A percentile compares a stretch with the other conserved stretches of the same genome.
These are phyloP conservation scores for Fusarium xylarioides DNA, from an alignment of 2,329 filamentous ascomycete genomes.

Conservation along the genomic window DNA sequence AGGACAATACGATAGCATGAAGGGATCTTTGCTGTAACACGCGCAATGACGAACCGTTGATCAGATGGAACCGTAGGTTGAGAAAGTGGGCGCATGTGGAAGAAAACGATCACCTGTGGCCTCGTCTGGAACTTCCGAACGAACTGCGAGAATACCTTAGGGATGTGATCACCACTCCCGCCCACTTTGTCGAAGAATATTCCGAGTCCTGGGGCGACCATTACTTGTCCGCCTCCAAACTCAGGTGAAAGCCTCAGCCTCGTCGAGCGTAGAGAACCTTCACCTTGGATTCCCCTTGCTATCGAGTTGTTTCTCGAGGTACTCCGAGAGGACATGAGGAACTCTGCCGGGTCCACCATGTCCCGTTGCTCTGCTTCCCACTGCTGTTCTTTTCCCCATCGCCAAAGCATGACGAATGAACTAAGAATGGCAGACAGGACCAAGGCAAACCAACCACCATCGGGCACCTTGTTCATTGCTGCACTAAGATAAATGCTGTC, in stretches of 20 bases:
- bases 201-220: constrained; percentile 66
- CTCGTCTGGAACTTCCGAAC: constrained; percentile 73
- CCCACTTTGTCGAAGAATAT: constrained; percentile 85
- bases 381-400: constrained; percentile 81
- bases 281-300: constrained; percentile 18
- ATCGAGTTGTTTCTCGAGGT: constrained; percentile 40
- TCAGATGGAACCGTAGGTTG: constrained; percentile 61
- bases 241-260: constrained; percentile 46
- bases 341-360: constrained; percentile 57
- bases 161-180: constrained; percentile 62
- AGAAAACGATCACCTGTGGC: constrained; percentile 76
- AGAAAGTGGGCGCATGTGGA: constrained; percentile 74
- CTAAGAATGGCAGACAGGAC: constrained; percentile 70
- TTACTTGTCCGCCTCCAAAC: constrained; percentile 55
- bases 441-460: constrained; percentile 82
- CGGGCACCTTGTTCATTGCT: constrained; percentile 75
- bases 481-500: constrained; percentile 77
- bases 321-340: constrained; percentile 42
- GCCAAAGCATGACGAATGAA: constrained; percentile 76
- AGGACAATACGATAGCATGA: constrained; percentile 75
- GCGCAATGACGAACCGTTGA: constrained; percentile 59
- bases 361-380: constrained; percentile 76
- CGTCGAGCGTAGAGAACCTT: constrained; percentile 31
- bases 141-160: constrained; percentile 71
- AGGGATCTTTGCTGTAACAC: constrained; percentile 56